phyloP scores from a whole-genome alignment of 2,329 filamentous ascomycete species.

The Aureobasidium melanogenum region DNA sequence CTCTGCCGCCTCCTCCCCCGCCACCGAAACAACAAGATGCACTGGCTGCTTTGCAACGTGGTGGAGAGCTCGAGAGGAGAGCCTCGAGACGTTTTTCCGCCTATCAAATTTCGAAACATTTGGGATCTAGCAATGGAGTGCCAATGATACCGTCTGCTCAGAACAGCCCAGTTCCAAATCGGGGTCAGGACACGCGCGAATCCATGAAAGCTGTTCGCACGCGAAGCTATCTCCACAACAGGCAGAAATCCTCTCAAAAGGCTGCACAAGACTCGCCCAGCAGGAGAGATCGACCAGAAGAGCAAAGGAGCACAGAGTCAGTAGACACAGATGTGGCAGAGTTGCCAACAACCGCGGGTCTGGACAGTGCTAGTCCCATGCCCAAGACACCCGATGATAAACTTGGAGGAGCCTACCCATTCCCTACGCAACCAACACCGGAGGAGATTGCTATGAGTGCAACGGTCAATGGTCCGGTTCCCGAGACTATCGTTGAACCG shows the following conservation, averaged over 20 bases:
- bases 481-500: conserved; percentile 18
- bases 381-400: conserved; percentile 60
- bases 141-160: conserved; percentile 74
- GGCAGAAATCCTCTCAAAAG: conserved; percentile 43
- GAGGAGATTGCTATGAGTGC: conserved; percentile 17
- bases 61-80: conserved; percentile 82
- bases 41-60: conserved; percentile 79
- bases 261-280: conserved; percentile 50
- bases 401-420: conserved; percentile 29
- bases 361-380: conserved; percentile 31
- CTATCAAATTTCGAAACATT: conserved; percentile 92
- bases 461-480: conserved; percentile 28
- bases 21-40: conserved; percentile 85
- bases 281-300: conserved; percentile 35
- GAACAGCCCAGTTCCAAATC: conserved; percentile 74
- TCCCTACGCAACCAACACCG: conserved; percentile 17
- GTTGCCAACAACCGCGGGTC: conserved; percentile 22
- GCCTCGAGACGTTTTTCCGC: conserved; percentile 90
- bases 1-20: conserved; percentile 55
- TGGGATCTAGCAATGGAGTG: conserved; percentile 75
- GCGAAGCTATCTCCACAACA: conserved; percentile 44
- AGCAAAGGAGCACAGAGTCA: conserved; percentile 56
- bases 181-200: conserved; percentile 74
- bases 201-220: conserved; percentile 66
- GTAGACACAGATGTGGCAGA: conserved; percentile 32